phyloP scores from a whole-genome alignment of 148 eudicot species.

The Vaccinium macrocarpon region DNA sequence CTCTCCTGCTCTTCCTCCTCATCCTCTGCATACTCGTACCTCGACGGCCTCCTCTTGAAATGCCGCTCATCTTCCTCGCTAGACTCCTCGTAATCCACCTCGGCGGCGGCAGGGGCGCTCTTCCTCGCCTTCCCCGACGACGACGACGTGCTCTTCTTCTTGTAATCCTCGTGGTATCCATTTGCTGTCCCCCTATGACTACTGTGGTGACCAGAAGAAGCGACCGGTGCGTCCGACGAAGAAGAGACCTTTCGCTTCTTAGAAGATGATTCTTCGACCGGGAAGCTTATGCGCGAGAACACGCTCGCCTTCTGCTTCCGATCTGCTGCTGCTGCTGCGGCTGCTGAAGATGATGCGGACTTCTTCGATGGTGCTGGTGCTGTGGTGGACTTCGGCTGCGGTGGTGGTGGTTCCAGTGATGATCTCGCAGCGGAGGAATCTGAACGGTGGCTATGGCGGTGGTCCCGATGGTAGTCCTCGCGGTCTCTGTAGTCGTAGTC shows the following conservation, averaged over 20 bases:
- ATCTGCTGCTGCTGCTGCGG: constrained; percentile 18
- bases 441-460: constrained; percentile 28
- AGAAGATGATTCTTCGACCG: constrained; percentile 33
- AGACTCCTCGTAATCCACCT: constrained; percentile 47
- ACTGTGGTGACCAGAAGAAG: not conserved
- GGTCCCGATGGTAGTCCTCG: constrained; percentile 7
- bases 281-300: constrained; percentile 74
- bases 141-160: not conserved
- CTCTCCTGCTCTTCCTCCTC: constrained; percentile 14
- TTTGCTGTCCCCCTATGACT: not conserved
- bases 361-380: not conserved
- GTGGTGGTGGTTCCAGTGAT: constrained; percentile 16
- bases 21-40: constrained; percentile 38
- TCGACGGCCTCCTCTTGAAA: constrained; percentile 76
- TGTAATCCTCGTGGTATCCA: constrained; percentile 17
- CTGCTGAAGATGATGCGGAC: no score
- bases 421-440: constrained; percentile 32
- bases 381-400: not conserved
- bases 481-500: constrained; percentile 22
- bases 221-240: constrained; percentile 4
- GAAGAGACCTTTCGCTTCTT: constrained; percentile 49
- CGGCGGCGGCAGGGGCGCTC: constrained; percentile 6
- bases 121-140: constrained; percentile 17
- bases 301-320: constrained; percentile 63
- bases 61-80: constrained; percentile 78